These are phyloP conservation scores for Aspergillus sp. DNA, from an alignment of 2,329 filamentous ascomycete genomes.

Conservation along the genomic window DNA sequence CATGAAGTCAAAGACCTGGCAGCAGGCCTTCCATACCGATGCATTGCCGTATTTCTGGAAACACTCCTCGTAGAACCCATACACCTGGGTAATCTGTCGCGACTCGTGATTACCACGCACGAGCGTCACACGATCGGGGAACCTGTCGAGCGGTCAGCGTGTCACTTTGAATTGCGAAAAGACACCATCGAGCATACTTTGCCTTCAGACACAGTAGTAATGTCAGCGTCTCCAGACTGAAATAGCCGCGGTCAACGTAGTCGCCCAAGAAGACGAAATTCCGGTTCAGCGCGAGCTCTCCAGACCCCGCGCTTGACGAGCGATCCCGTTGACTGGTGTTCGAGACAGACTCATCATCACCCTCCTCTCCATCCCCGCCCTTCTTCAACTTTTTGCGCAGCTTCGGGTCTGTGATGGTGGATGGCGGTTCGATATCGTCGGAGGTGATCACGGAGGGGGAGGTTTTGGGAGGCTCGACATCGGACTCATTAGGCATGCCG, in stretches of 20 bases:
- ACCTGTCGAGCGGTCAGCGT: slow-evolving; percentile 44
- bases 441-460: slow-evolving; percentile 75
- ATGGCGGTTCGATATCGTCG: slow-evolving; percentile 89
- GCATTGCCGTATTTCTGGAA: slow-evolving; percentile 75
- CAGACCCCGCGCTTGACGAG: slow-evolving; percentile 29
- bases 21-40: slow-evolving; percentile 76
- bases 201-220: slow-evolving; percentile 71
- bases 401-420: slow-evolving; percentile 83
- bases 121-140: slow-evolving; percentile 69
- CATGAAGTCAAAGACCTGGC: slow-evolving; percentile 75
- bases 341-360: slow-evolving; percentile 27
- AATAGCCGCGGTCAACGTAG: slow-evolving; percentile 73
- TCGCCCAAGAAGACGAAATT: slow-evolving; percentile 74
- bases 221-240: slow-evolving; percentile 71
- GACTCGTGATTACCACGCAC: slow-evolving; percentile 76
- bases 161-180: neutral
- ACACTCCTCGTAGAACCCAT: slow-evolving; percentile 77
- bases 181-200: slow-evolving; percentile 38
- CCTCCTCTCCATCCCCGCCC: slow-evolving; percentile 25
- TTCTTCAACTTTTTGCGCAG: slow-evolving; percentile 77
- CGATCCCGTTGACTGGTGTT: slow-evolving; percentile 21
- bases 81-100: slow-evolving; percentile 74
- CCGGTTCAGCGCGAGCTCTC: slow-evolving; percentile 52
- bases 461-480: slow-evolving; percentile 66
- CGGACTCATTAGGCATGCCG: slow-evolving; percentile 86